Evolutionary conservation across 2,329 filamentous ascomycete species (phyloP), one percentile per base, ranked within the genome.

Genomic region (Metarhizium humberi): DNA sequence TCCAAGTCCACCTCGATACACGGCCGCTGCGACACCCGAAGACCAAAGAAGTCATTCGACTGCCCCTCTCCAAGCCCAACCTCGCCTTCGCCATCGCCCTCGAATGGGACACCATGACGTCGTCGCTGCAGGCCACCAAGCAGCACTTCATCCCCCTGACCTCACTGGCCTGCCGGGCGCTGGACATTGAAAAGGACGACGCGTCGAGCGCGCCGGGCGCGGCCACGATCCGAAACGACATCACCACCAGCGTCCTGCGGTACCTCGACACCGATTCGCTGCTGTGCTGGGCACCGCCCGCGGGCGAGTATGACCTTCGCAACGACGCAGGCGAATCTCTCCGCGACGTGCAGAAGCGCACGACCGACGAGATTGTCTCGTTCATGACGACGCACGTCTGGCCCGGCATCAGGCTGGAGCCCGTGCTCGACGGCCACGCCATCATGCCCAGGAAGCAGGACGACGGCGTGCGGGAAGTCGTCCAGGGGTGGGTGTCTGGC

Each of bases 181-280:
- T 92, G 34, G 92, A 97, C 67, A 88, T 97, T 55, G 77, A 77
- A 50, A 78, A 78, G 20, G 86, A 90, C 61, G 89, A 95, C 61
- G 64, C 61, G 2, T 36, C 58, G 2, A 48, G 55, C 18, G 51
- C 55, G 1, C 67, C 68, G 3, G 65, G 63, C 3, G 53, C 57
- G 3, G 80, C 51, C 75, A 83, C 76, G 29, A 77, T 87, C 42
- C 80, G 92, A 40, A 68, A 79, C 0, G 75, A 79, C 45, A 84
- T 96, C 50, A 74, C 87, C 16, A 76, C 75, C 18, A 85, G 83
- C 59, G 73, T 94, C 52, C 81, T 97, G 78, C 82, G 87, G 50
- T 97, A 97, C 70, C 80, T 99, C 30, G 85, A 91, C 63, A 97
- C 94, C 1, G 94, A 99, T 72, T 92, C 90, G 0, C 74, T 97